A percentile compares a stretch with the other conserved stretches of the same genome.
phyloP scores from a whole-genome alignment of 805 yeast species.

The Pichia scutulata region DNA sequence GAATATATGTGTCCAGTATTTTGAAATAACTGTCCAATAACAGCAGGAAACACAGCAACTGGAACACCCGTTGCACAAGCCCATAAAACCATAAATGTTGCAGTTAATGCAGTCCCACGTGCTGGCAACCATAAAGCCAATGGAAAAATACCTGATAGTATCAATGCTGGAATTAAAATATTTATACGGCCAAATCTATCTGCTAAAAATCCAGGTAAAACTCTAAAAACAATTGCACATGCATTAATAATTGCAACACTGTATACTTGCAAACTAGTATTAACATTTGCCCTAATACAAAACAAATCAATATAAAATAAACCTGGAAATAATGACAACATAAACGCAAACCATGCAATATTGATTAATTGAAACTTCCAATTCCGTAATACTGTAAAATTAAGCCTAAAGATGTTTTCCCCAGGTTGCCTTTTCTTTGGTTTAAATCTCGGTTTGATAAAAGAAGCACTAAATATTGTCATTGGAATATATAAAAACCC shows the following conservation, averaged over 20 bases:
- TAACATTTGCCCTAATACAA: slow-evolving; percentile 44
- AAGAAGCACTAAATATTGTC: slow-evolving; percentile 13
- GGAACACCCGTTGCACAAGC: slow-evolving; percentile 30
- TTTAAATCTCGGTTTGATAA: slow-evolving; percentile 24
- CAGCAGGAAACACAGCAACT: slow-evolving; percentile 29
- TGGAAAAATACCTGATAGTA: slow-evolving; percentile 31
- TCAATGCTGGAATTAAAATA: slow-evolving; percentile 25
- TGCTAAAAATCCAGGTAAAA: slow-evolving; percentile 40
- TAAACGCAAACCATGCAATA: slow-evolving; percentile 30
- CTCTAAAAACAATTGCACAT: slow-evolving; percentile 45
- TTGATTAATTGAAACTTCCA: slow-evolving; percentile 32
- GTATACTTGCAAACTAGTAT: slow-evolving; percentile 42
- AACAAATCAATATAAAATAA: slow-evolving; percentile 50
- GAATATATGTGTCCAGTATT: slow-evolving; percentile 24
- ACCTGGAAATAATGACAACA: slow-evolving; percentile 33
- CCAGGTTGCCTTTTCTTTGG: slow-evolving; percentile 31
- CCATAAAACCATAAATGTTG: slow-evolving; percentile 29
- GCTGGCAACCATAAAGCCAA: slow-evolving; percentile 45
- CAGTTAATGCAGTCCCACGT: slow-evolving; percentile 31
- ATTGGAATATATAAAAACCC: slow-evolving; percentile 33
- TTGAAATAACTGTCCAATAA: slow-evolving; percentile 30
- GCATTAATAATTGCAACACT: slow-evolving; percentile 33
- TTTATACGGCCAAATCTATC: slow-evolving; percentile 39
- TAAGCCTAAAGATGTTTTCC: slow-evolving; percentile 27
- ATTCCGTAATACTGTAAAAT: slow-evolving; percentile 33